Evolutionary conservation across 2,329 filamentous ascomycete species (phyloP), one percentile per base, ranked within the genome.

Genomic region (Diaporthe citrichinensis): DNA sequence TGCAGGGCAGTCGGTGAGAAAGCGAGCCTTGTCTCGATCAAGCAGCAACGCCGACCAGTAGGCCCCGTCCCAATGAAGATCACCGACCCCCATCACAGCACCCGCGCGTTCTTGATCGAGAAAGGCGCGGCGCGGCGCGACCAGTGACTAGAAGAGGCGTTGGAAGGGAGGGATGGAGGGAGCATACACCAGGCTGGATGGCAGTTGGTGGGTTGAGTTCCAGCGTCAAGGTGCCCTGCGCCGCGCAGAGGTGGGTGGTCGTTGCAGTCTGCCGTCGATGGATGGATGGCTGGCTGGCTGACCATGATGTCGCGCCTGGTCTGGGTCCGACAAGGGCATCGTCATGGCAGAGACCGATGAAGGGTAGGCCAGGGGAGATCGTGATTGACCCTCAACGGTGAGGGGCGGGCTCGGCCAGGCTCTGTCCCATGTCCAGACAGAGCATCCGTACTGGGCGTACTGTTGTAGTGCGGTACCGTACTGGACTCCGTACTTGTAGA

Each of bases 41-140:
- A 84, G 84, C 79, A 81, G 80, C 77, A 78, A 78, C 75, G 80
- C 84, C 84, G 84, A 80, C 79, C 79, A 80, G 79, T 78, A 83
- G 80, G 77, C 81, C 81, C 83, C 81, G 82, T 83, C 83, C 76
- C 79, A 81, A 82, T 78, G 79, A 82, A 79, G 82, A 84, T 84
- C 83, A 79, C 78, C 79, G 79, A 28, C 78, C 81, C 80, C 81
- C 82, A 80, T 81, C 78, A 77, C 79, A 77, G 74, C 79, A 78
- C 59, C 34, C 65, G 31, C 58, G 58, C 55, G 81, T 81, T 80
- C 83, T 83, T 80, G 80, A 84, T 84, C 81, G 81, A 83, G 82
- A 79, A 83, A 81, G 65, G 77, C 76, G 74, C 76, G 67, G 73
- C 79, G 76, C 77, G 77, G 73, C 79, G 76, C 77, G 77, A 73